A percentile compares a stretch with the other conserved stretches of the same genome.
Conservation (phyloP, 768 basidiomycete genomes). For the Porpolomopsis calyptriformis region DNA sequence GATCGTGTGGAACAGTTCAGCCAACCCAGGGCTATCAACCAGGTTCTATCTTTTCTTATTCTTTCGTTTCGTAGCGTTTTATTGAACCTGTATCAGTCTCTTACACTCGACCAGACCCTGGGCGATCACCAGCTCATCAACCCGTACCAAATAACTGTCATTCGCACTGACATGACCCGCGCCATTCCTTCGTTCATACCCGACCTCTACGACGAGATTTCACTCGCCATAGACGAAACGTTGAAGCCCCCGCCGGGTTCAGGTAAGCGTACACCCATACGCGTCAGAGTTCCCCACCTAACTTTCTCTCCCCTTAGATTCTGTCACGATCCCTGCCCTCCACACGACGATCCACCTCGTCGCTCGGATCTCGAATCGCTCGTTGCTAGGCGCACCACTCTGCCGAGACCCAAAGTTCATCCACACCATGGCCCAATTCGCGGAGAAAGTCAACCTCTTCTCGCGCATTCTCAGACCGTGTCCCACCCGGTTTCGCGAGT, state of each 20-base stretch:
- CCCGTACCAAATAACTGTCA: constrained; percentile 2
- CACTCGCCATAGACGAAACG: constrained; percentile 1
- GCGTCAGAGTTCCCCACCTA: too few species aligned
- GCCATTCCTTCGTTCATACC: constrained; percentile 6
- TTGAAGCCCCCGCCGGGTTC: neutral
- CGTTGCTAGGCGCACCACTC: constrained; percentile 1
- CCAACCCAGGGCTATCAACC: neutral
- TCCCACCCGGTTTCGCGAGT: constrained; percentile 5
- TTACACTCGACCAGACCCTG: constrained; percentile 6
- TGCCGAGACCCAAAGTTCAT: constrained; percentile 5
- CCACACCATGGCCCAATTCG: constrained; percentile 1
- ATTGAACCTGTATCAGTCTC: neutral
- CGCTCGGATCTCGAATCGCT: constrained; percentile 5
- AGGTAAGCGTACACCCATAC: too few species aligned
- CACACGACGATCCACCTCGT: neutral
- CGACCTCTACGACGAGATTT: constrained; percentile 3
- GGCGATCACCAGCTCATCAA: neutral
- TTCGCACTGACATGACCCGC: constrained; percentile 4
- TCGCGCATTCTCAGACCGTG: neutral
- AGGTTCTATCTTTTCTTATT: neutral
- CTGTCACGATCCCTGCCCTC: neutral
- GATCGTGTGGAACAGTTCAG: constrained; percentile 2
- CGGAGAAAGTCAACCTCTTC: constrained; percentile 1
- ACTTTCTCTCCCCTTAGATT: constrained; percentile 4
- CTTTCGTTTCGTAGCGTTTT: neutral